phyloP scores from a whole-genome alignment of 345 rosid genomes.

The Aquilaria malaccensis region DNA sequence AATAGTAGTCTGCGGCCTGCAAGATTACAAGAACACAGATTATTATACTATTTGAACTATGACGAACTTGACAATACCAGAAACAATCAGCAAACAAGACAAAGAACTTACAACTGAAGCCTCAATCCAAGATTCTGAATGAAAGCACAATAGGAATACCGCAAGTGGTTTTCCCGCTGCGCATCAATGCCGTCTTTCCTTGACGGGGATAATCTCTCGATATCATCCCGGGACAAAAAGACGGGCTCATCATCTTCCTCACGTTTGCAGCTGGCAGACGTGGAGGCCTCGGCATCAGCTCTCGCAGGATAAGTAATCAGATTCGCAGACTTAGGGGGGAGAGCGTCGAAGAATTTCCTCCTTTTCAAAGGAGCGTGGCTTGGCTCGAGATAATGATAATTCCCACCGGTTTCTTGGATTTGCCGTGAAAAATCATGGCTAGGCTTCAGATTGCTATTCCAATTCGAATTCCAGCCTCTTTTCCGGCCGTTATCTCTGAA shows the following conservation, averaged over 20 bases:
- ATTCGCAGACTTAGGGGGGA: constrained; percentile 18
- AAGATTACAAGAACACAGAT: constrained; percentile 7
- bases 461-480: constrained; percentile 17
- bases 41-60: not conserved
- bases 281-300: constrained; percentile 34
- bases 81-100: not conserved
- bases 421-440: constrained; percentile 20
- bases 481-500: constrained; percentile 13
- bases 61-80: not conserved
- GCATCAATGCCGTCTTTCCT: constrained; percentile 82
- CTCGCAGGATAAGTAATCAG: constrained; percentile 24
- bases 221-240: constrained; percentile 68
- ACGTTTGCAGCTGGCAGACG: constrained; percentile 43
- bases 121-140: constrained; percentile 60
- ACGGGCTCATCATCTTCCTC: constrained; percentile 58
- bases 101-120: constrained; percentile 55
- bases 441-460: constrained; percentile 21
- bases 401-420: constrained; percentile 22
- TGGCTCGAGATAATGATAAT: constrained; percentile 22
- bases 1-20: constrained; percentile 69
- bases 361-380: constrained; percentile 42
- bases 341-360: constrained; percentile 41
- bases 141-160: constrained; percentile 71
- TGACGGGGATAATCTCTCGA: constrained; percentile 69
- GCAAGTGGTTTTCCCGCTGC: constrained; percentile 57